Base-by-base conservation (phyloP, 805 yeast species). In the Sugiyamaella qingdaonensis region DNA sequence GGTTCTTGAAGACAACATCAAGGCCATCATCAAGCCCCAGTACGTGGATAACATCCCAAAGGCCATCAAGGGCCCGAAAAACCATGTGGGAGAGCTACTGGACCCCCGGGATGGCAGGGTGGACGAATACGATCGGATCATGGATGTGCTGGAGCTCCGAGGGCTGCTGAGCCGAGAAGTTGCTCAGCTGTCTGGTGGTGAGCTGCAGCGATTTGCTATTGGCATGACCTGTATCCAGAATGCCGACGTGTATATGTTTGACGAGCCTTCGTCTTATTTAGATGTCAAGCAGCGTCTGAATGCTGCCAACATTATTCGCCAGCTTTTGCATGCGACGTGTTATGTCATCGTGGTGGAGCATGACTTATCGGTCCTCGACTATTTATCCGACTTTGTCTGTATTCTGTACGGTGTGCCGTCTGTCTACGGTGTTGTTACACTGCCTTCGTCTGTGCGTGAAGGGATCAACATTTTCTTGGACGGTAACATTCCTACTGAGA, bases 241-340 rank as follows among this genome's bases (percentile, higher is more conserved):
- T 32, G 98, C 98, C 53, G 87, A 89, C 63, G 98, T 94, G 44
- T 94, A 94, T 75, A 94, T 94, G 99, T 94, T 94, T 73, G 99
- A 94, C 75, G 99, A 94, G 77, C 99, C 99, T 46, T 91, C 98
- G 16, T 94, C 99, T 10, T 94, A 94, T 74, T 77, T 94, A 71
- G 99, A 94, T 80, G 98, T 94, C 61, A 94, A 94, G 75, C 99
- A 94, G 76, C 92, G 99, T 82, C 81, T 94, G 73, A 87, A 94
- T 65, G 99, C 99, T 53, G 99, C 99, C 54, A 84, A 82, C 71
- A 86, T 89, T 67, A 94, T 94, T 64, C 85, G 99, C 74, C 84
- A 94, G 16, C 75, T 94, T 60, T 77, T 94, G 65, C 78, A 73
- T 54, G 81, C 92, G 46, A 81, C 90, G 46, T 64, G 68, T 53